Percentiles rank a stretch among this genome's conserved stretches.
Evolutionary conservation across 768 basidiomycete genomes (phyloP).

Genomic region (Tephrocybe sp.): DNA sequence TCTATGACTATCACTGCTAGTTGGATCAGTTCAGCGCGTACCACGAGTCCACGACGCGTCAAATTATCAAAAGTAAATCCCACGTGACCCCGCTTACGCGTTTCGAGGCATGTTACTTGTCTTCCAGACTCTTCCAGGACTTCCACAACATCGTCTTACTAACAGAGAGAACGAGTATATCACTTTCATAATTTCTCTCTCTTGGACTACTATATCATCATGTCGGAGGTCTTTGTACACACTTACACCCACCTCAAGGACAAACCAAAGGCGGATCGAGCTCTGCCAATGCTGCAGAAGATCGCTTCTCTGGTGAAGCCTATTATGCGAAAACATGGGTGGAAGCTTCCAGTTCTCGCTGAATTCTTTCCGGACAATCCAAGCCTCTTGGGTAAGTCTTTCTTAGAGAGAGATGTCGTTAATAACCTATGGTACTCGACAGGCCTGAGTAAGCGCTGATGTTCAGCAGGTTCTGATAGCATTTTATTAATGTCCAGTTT

Average conservation of each 20-base stretch:
- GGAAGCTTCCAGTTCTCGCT: slow-evolving; percentile 76
- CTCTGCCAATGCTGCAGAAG: slow-evolving; percentile 63
- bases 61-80: neutral
- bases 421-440: neutral
- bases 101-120: neutral
- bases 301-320: slow-evolving; percentile 85
- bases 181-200: neutral
- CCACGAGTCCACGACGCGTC: slow-evolving; percentile 3
- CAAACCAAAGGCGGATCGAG: slow-evolving; percentile 62
- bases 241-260: slow-evolving; percentile 72
- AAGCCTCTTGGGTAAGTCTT: slow-evolving; percentile 64
- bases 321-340: slow-evolving; percentile 84
- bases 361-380: slow-evolving; percentile 84
- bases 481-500: slow-evolving; percentile 2
- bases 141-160: no score
- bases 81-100: slow-evolving; percentile 12
- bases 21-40: no score
- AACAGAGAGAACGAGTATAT: no score
- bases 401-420: neutral
- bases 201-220: slow-evolving; percentile 17
- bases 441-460: slow-evolving; percentile 39
- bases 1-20: no score
- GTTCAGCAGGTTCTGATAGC: neutral
- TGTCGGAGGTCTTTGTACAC: slow-evolving; percentile 59
- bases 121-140: no score